Evolutionary conservation across 257 asterid genomes (phyloP).

Genomic region (Nyctanthes arbortristis): DNA sequence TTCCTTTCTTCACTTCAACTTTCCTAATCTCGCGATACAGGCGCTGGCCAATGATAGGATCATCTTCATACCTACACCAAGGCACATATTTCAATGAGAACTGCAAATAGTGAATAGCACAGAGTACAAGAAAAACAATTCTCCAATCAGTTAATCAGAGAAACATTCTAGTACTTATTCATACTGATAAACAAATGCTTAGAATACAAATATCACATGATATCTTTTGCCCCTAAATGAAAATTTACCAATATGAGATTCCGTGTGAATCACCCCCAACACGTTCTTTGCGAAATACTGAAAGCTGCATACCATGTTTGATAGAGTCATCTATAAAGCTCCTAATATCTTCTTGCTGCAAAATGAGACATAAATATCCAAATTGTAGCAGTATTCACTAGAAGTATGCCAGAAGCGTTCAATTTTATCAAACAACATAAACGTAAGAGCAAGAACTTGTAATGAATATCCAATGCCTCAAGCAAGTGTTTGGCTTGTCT

Average conservation of each 20-base stretch:
- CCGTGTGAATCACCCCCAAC: slow-evolving; percentile 96
- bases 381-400: slow-evolving; percentile 17
- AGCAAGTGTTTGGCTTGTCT: not conserved
- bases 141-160: slow-evolving; percentile 7
- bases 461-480: not conserved
- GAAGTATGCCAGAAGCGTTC: not conserved
- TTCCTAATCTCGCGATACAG: slow-evolving; percentile 84
- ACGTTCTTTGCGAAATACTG: slow-evolving; percentile 84
- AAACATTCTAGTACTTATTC: not conserved
- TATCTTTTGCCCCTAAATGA: slow-evolving; percentile 7
- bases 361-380: slow-evolving; percentile 33
- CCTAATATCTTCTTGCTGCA: slow-evolving; percentile 98
- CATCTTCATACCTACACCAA: slow-evolving; percentile 83
- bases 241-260: slow-evolving; percentile 84
- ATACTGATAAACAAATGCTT: slow-evolving; percentile 5
- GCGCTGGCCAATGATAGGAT: slow-evolving; percentile 84
- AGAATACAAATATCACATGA: slow-evolving; percentile 2
- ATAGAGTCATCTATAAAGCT: slow-evolving; percentile 74
- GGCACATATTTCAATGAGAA: not conserved
- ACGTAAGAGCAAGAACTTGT: not conserved
- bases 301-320: slow-evolving; percentile 70
- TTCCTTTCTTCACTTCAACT: slow-evolving; percentile 86
- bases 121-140: slow-evolving; percentile 9
- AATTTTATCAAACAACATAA: not conserved
- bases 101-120: slow-evolving; percentile 9